Evolutionary conservation across 768 basidiomycete species (phyloP).

Genomic region (Tricholoma terreum): DNA sequence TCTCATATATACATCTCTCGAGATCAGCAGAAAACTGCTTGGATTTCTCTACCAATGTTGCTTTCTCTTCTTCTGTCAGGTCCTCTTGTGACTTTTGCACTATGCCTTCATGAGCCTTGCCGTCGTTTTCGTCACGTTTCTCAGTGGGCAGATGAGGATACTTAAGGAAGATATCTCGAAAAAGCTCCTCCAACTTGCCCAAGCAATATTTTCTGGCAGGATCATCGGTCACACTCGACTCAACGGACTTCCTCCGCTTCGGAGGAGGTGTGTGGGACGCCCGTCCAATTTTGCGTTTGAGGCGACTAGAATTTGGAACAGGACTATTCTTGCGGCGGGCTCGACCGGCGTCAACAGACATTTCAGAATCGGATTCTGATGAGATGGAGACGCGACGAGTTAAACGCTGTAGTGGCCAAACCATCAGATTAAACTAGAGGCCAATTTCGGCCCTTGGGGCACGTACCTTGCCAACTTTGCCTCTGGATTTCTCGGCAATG

Average conservation of each 20-base stretch:
- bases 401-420: conserved; percentile 35
- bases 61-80: conserved; percentile 58
- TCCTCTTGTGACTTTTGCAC: conserved; percentile 49
- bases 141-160: conserved; percentile 54
- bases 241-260: conserved; percentile 47
- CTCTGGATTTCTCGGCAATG: conserved; percentile 43
- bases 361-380: conserved; percentile 46
- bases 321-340: conserved; percentile 30
- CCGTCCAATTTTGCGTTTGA: conserved; percentile 57
- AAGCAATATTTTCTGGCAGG: conserved; percentile 78
- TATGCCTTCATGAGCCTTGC: conserved; percentile 15
- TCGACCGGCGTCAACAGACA: conserved; percentile 21
- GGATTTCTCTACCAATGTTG: conserved; percentile 51
- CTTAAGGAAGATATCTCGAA: conserved; percentile 65
- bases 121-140: conserved; percentile 24
- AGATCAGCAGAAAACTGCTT: conserved; percentile 66
- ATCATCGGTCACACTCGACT: conserved; percentile 52
- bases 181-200: conserved; percentile 68
- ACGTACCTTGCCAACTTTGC: conserved; percentile 45
- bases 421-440: conserved; percentile 7
- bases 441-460: conserved; percentile 14
- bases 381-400: conserved; percentile 36
- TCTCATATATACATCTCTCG: conserved; percentile 73
- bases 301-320: conserved; percentile 24
- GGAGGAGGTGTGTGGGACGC: conserved; percentile 36